A percentile compares a stretch with the other conserved stretches of the same genome.
These are phyloP conservation scores for Boletus patriciae DNA, from an alignment of 768 basidiomycete genomes.

Conservation along the genomic window DNA sequence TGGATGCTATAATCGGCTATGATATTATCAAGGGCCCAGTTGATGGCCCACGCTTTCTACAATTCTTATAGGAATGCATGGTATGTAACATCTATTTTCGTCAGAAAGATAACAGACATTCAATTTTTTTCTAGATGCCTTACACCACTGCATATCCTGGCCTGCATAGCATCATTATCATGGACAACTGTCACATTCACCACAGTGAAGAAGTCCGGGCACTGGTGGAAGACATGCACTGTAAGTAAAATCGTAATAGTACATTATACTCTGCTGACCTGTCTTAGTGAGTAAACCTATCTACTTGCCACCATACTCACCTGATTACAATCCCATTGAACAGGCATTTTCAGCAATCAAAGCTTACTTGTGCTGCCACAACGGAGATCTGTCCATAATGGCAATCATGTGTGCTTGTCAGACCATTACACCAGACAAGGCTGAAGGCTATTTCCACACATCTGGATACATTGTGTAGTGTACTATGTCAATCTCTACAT, in stretches of 20 bases:
- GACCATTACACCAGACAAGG: conserved; percentile 4
- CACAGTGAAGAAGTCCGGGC: conserved; percentile 11
- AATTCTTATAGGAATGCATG: conserved; percentile 12
- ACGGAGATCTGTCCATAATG: not conserved
- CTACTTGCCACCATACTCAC: conserved; percentile 25
- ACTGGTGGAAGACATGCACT: conserved; percentile 21
- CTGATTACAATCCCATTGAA: conserved; percentile 18
- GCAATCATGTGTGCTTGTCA: conserved; percentile 1
- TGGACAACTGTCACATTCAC: conserved; percentile 29
- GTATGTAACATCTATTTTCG: too few species aligned
- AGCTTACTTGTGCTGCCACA: not conserved
- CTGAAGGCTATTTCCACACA: not conserved
- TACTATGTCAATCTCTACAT: not conserved
- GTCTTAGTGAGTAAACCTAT: conserved; percentile 23
- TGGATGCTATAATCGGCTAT: conserved; percentile 7
- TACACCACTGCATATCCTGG: conserved; percentile 4
- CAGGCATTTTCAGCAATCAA: conserved; percentile 12
- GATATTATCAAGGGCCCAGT: conserved; percentile 21
- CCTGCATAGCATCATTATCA: conserved; percentile 11
- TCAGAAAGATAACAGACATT: too few species aligned
- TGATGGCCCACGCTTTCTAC: conserved; percentile 3
- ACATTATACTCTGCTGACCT: not conserved
- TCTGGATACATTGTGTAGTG: conserved; percentile 6
- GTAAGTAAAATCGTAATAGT: too few species aligned
- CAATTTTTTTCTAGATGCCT: not conserved